Evolutionary conservation across 306 rosid species (phyloP).

Genomic region (Medicago arabica): DNA sequence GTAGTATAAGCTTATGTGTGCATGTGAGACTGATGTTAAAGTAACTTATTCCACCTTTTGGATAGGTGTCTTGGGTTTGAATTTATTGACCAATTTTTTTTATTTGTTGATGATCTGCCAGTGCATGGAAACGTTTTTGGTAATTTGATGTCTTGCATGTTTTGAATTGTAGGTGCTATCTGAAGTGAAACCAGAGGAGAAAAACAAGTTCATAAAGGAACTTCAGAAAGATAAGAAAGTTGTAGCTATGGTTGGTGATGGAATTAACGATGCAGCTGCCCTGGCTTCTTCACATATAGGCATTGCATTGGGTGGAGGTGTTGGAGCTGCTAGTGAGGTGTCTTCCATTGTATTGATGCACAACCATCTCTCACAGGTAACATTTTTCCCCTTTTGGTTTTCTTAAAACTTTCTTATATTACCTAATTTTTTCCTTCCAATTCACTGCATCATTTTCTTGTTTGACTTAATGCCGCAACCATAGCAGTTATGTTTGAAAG

Average conservation of each 20-base stretch:
- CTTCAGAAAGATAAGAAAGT: slow-evolving; percentile 70
- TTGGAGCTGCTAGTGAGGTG: slow-evolving; percentile 99
- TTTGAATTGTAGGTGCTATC: slow-evolving; percentile 70
- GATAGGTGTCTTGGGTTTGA: slow-evolving; percentile 13
- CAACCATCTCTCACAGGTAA: slow-evolving; percentile 90
- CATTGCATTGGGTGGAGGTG: slow-evolving; percentile 96
- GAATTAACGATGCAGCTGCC: slow-evolving; percentile 99
- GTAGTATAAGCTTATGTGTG: background rate
- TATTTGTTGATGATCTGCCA: slow-evolving; percentile 11
- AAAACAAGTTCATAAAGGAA: slow-evolving; percentile 70
- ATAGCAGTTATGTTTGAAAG: too few species aligned
- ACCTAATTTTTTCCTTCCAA: background rate
- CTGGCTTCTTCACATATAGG: slow-evolving; percentile 89
- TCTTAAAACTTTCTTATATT: slow-evolving; percentile 8
- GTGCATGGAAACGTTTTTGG: background rate
- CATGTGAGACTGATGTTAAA: slow-evolving; percentile 1
- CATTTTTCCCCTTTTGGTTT: slow-evolving; percentile 14
- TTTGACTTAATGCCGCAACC: background rate
- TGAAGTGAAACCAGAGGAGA: slow-evolving; percentile 85
- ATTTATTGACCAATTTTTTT: background rate
- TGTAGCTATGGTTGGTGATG: slow-evolving; percentile 99
- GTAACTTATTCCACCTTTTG: slow-evolving; percentile 5
- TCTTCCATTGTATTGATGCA: slow-evolving; percentile 92
- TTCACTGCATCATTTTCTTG: slow-evolving; percentile 16
- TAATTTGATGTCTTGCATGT: slow-evolving; percentile 1